A percentile compares a stretch with the other conserved stretches of the same genome.
phyloP scores from a whole-genome alignment of 169 alveolate species.

The Fabrea salina region DNA sequence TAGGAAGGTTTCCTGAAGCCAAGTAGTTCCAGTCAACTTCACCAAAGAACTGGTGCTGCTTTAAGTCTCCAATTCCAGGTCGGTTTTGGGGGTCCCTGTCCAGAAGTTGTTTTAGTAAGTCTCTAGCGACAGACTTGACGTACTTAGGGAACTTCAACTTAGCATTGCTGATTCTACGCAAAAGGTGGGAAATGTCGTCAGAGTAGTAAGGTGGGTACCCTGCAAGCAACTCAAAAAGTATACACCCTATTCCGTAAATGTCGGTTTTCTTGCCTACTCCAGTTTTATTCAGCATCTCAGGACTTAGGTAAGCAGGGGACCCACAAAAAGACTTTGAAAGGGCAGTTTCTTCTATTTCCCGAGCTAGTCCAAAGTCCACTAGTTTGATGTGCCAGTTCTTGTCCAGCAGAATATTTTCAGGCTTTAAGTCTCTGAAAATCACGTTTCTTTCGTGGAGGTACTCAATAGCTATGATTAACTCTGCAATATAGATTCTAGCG shows the following conservation, averaged over 20 bases:
- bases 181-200: conserved; percentile 72
- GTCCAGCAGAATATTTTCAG: conserved; percentile 81
- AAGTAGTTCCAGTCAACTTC: conserved; percentile 71
- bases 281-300: conserved; percentile 77
- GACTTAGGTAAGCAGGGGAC: conserved; percentile 84
- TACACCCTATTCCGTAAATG: conserved; percentile 84
- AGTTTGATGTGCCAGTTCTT: conserved; percentile 71
- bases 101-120: background rate
- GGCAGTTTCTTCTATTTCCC: conserved; percentile 59
- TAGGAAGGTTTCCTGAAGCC: background rate
- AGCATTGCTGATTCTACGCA: conserved; percentile 70
- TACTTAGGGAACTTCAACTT: conserved; percentile 65
- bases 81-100: conserved; percentile 45
- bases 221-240: conserved; percentile 76
- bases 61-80: conserved; percentile 56
- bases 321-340: conserved; percentile 83
- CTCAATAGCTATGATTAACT: conserved; percentile 76
- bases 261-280: conserved; percentile 83
- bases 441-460: conserved; percentile 70
- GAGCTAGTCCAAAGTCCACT: conserved; percentile 83
- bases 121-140: conserved; percentile 16
- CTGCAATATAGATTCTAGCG: conserved; percentile 74
- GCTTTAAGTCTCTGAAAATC: conserved; percentile 83
- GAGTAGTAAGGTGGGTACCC: conserved; percentile 85
- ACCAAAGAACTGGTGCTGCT: conserved; percentile 71